Base-by-base conservation (phyloP, 2,329 filamentous ascomycete genomes). In the Aspergillus fumigatus region DNA sequence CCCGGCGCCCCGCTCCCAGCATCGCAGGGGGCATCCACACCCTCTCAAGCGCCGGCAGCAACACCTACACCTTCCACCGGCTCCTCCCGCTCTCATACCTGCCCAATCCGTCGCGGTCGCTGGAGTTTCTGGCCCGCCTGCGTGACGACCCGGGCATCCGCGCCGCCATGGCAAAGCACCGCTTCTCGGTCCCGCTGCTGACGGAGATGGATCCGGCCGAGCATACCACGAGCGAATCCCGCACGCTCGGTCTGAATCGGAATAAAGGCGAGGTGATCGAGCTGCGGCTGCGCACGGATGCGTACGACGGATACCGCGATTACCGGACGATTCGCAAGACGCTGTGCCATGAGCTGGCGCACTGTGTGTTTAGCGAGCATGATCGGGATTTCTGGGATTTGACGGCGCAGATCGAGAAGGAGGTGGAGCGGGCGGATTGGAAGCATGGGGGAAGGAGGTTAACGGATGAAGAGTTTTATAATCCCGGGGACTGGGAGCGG, bases 201-300 rank as follows among this genome's bases (percentile, higher is more conserved):
- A 97, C 92, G 0, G 94, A 99, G 75, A 97, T 99, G 93, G 89
- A 99, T 66, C 94, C 94, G 0, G 81, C 87, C 0, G 82, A 87
- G 63, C 86, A 97, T 73, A 97, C 92, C 0, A 89, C 84, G 3
- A 88, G 90, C 67, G 88, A 94, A n/a, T 86, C 86, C 51, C 83
- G 90, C 48, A 92, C 90, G 1, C 76, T 97, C 0, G 94, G 94
- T 0, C 73, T 97, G 43, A 99, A 99, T 70, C 81, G 91, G 10
- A 97, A 97, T 69, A 75, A 80, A 2, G 94, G 94, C 58, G 88
- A 96, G 72, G 90, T 91, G 1, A 96, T 99, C 55, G 92, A 97
- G 79, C 75, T 99, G 59, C 81, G 94, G 0, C 76, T 99, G 38
- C 81, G 94, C n/a, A 97, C 94, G 1, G 94, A 99, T 75, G 90